Conservation (phyloP, 2,329 filamentous ascomycete genomes). For the Claviceps fusiformis region DNA sequence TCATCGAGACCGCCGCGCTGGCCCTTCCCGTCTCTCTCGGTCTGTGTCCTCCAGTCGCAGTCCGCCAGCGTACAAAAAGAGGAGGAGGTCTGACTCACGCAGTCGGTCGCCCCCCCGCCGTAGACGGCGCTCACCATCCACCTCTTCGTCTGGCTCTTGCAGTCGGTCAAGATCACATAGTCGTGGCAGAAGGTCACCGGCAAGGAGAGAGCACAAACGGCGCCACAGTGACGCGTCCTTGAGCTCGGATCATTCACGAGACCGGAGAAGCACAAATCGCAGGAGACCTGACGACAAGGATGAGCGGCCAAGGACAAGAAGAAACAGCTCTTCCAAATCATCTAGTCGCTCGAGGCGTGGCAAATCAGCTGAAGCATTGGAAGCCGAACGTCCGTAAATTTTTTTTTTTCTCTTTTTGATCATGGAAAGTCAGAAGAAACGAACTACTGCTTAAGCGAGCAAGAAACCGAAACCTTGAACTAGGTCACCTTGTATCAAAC, state of each 20-base stretch:
- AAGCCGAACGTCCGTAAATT: constrained; percentile 16
- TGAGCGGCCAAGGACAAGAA: constrained; percentile 17
- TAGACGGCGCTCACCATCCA: constrained; percentile 21
- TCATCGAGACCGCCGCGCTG: constrained; percentile 11
- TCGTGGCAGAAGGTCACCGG: constrained; percentile 10
- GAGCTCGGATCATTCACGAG: constrained; percentile 1
- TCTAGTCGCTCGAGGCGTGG: constrained; percentile 34
- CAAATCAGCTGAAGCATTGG: constrained; percentile 43
- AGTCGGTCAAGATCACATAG: constrained; percentile 21
- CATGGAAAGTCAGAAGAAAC: background rate
- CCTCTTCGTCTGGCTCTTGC: constrained; percentile 31
- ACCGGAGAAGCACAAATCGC: background rate
- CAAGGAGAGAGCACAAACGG: constrained; percentile 3
- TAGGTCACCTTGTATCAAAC: background rate
- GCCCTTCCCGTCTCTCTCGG: constrained; percentile 15
- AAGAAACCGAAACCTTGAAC: background rate
- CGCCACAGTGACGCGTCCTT: constrained; percentile 2
- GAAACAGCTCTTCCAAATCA: constrained; percentile 39
- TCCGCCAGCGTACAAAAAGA: constrained; percentile 34
- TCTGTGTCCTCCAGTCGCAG: constrained; percentile 23
- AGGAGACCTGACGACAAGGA: constrained; percentile 1
- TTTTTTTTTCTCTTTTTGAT: no score
- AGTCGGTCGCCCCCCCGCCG: constrained; percentile 32
- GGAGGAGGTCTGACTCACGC: constrained; percentile 34
- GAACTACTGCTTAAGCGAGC: background rate